These are phyloP conservation scores for Saccharomyces eubayanus DNA, from an alignment of 805 yeast genomes.

Conservation along the genomic window DNA sequence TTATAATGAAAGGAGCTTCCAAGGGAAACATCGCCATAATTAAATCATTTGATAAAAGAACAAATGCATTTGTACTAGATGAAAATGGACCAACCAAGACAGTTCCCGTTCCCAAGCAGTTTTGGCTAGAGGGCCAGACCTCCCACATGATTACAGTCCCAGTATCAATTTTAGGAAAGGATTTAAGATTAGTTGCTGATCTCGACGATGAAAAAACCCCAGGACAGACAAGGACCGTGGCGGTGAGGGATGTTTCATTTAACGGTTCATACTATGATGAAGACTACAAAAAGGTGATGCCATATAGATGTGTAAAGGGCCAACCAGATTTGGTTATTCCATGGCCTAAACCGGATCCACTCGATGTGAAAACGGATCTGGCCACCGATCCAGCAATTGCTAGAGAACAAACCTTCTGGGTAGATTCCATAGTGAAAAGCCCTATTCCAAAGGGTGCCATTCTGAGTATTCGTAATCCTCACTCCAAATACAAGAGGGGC, in stretches of 20 bases:
- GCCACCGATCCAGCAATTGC: slow-evolving; percentile 51
- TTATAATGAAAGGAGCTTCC: slow-evolving; percentile 59
- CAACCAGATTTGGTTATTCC: slow-evolving; percentile 68
- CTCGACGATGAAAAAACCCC: slow-evolving; percentile 49
- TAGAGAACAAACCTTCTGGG: slow-evolving; percentile 66
- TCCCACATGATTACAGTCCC: slow-evolving; percentile 70
- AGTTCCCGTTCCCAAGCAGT: slow-evolving; percentile 59
- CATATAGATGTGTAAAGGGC: slow-evolving; percentile 67
- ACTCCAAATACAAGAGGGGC: slow-evolving; percentile 59
- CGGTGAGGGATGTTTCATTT: slow-evolving; percentile 64
- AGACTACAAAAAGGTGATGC: slow-evolving; percentile 63
- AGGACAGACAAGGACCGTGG: slow-evolving; percentile 60
- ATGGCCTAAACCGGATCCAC: slow-evolving; percentile 70
- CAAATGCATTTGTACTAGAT: slow-evolving; percentile 55
- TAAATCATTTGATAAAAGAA: slow-evolving; percentile 46
- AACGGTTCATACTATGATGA: slow-evolving; percentile 67
- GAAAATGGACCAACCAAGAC: slow-evolving; percentile 60
- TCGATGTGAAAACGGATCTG: slow-evolving; percentile 44
- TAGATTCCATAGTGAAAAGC: slow-evolving; percentile 53
- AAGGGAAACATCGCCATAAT: slow-evolving; percentile 71
- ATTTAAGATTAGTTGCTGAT: slow-evolving; percentile 71
- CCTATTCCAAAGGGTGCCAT: slow-evolving; percentile 66
- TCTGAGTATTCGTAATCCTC: slow-evolving; percentile 64
- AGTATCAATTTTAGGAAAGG: slow-evolving; percentile 46
- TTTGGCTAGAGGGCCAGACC: slow-evolving; percentile 65